phyloP scores from a whole-genome alignment of 371 early-diverging fungal species.

The Capillidium rhysosporum region DNA sequence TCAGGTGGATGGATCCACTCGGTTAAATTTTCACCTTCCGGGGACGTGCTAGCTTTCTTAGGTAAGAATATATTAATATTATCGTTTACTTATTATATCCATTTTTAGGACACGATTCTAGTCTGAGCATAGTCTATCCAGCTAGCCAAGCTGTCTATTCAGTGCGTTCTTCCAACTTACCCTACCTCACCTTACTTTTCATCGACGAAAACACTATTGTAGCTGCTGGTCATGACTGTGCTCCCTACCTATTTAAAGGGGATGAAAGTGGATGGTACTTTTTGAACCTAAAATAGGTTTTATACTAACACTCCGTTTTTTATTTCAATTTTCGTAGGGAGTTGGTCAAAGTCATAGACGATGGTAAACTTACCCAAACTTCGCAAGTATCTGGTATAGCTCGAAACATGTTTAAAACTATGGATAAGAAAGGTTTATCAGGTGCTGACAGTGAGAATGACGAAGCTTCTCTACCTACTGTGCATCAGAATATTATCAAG shows the following conservation, averaged over 20 bases:
- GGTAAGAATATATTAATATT: conserved; percentile 15
- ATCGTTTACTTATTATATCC: background rate
- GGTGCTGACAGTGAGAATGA: conserved; percentile 12
- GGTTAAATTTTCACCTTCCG: conserved; percentile 83
- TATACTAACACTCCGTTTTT: background rate
- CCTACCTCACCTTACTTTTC: conserved; percentile 62
- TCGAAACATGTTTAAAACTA: conserved; percentile 72
- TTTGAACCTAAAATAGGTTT: too few species aligned
- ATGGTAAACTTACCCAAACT: conserved; percentile 30
- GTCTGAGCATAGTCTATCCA: conserved; percentile 49
- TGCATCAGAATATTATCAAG: conserved; percentile 93
- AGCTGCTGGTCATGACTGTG: conserved; percentile 86
- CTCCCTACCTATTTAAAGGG: conserved; percentile 55
- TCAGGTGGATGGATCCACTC: conserved; percentile 85
- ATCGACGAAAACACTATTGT: conserved; percentile 52
- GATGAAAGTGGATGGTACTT: conserved; percentile 41
- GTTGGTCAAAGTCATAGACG: conserved; percentile 50
- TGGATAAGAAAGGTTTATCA: conserved; percentile 57
- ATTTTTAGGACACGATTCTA: conserved; percentile 58
- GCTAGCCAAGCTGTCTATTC: conserved; percentile 35
- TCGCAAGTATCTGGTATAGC: conserved; percentile 32
- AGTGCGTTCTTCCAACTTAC: conserved; percentile 43
- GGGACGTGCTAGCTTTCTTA: conserved; percentile 71
- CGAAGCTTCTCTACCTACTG: conserved; percentile 52
- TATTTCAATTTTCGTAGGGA: conserved; percentile 18